Evolutionary conservation across 2,329 filamentous ascomycete genomes (phyloP).

Genomic region (Ustulina deusta): DNA sequence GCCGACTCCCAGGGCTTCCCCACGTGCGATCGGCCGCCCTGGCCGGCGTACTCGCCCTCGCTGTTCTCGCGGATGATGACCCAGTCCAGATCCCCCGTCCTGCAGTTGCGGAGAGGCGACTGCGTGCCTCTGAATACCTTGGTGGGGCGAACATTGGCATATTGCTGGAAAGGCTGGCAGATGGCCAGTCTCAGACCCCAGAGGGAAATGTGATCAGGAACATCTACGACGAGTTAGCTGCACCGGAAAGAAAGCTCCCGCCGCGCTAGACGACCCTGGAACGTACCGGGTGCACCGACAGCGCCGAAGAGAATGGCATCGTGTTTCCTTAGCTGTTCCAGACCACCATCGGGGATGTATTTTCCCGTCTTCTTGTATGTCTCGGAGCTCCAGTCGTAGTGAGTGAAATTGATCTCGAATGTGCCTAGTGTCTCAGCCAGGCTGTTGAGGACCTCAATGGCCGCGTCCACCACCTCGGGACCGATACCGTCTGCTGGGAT

Average conservation of each 20-base stretch:
- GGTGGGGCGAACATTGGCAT: slow-evolving; percentile 74
- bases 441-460: slow-evolving; percentile 70
- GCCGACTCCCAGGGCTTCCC: slow-evolving; percentile 69
- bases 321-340: slow-evolving; percentile 60
- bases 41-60: slow-evolving; percentile 74
- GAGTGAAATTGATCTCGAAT: slow-evolving; percentile 71
- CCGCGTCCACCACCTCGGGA: slow-evolving; percentile 70
- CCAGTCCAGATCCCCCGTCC: slow-evolving; percentile 70
- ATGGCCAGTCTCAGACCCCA: slow-evolving; percentile 74
- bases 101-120: slow-evolving; percentile 63
- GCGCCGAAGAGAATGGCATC: slow-evolving; percentile 75
- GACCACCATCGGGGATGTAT: slow-evolving; percentile 72
- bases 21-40: slow-evolving; percentile 71
- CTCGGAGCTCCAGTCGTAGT: slow-evolving; percentile 76
- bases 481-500: slow-evolving; percentile 75
- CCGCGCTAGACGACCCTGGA: neutral
- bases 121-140: slow-evolving; percentile 70
- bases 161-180: slow-evolving; percentile 73
- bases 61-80: slow-evolving; percentile 75
- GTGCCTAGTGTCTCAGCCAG: slow-evolving; percentile 63
- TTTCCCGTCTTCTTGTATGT: slow-evolving; percentile 74
- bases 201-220: slow-evolving; percentile 74
- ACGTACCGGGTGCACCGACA: slow-evolving; percentile 66
- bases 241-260: too few species aligned
- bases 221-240: slow-evolving; percentile 54